phyloP scores from a whole-genome alignment of 495 filamentous ascomycete genomes.

The Apiosordaria backusii region DNA sequence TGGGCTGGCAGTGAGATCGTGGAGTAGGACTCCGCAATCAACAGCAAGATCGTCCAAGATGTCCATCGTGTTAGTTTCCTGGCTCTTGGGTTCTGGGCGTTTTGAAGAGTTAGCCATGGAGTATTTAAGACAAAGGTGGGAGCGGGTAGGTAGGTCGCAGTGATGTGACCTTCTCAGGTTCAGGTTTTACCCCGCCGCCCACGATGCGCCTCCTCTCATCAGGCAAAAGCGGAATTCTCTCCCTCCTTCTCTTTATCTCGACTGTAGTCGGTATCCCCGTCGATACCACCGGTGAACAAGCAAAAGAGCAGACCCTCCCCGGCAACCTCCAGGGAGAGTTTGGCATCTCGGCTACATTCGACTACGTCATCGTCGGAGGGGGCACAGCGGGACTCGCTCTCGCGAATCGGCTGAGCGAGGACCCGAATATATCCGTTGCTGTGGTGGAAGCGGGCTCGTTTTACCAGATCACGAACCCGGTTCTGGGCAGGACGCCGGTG shows the following conservation, averaged over 20 bases:
- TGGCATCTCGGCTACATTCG: conserved; percentile 6
- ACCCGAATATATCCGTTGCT: conserved; percentile 37
- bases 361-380: conserved; percentile 34
- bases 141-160: background rate
- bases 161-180: background rate
- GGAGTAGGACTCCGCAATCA: background rate
- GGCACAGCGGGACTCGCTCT: conserved; percentile 49
- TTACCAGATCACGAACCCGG: conserved; percentile 9
- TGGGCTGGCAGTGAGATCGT: background rate
- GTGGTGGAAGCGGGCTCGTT: conserved; percentile 44
- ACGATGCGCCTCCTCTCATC: background rate
- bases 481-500: background rate
- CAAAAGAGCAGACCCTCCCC: background rate
- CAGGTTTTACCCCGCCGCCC: background rate
- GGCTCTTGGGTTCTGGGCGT: no score
- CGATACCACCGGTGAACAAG: background rate
- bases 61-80: no score
- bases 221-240: background rate
- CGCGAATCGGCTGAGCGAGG: conserved; percentile 45
- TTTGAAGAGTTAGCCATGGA: no score
- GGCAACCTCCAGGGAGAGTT: background rate
- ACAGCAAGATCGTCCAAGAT: background rate
- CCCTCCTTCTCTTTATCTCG: background rate
- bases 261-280: background rate
- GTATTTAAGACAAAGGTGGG: background rate